Evolutionary conservation across 2,329 filamentous ascomycete genomes (phyloP), one percentile per base, ranked within the genome.

Genomic region (Fusarium mundagurra): DNA sequence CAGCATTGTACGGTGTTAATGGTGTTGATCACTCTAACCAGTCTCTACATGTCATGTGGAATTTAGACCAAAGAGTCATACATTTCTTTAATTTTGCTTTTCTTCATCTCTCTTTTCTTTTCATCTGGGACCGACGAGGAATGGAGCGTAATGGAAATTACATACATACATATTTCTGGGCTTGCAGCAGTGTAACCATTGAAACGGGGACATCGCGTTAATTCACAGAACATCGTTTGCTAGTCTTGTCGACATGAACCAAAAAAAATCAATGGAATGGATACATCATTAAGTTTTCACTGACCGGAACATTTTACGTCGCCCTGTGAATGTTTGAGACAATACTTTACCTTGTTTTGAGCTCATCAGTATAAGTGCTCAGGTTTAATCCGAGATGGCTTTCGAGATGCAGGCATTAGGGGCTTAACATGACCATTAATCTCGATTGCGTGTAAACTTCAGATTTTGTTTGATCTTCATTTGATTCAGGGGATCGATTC

Each of bases 1-100:
- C 83, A 88, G 87, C 87, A 89, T 89, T 85, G 86, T 88, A 86
- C 80, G 87, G 87, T 86, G 87, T 88, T 86, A 81, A 76, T 69
- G 87, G 87, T 86, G 86, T 89, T 88, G 77, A 79, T 81, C 78
- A 80, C 79, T 83, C 80, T 82, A 76, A 78, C 76, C 77, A 75
- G 78, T 80, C 80, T 80, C 75, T 80, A 78, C 80, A 78, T 78
- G 76, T 81, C 77, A 79, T 78, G 78, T 75, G 79, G 80, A 78
- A 81, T 80, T 80, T 80, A 80, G 77, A 80, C 79, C 78, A 77
- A 73, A 78, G 77, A 79, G 79, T 82, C 79, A 77, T 81, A 81
- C 78, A 81, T 82, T 77, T 83, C 80, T 76, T 80, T 82, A 82
- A 82, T 82, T 24, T 75, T 74, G 69, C 76, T 75, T 64, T 69